Conservation (phyloP, 305 asterid genomes). For the Rubia peregrina region DNA sequence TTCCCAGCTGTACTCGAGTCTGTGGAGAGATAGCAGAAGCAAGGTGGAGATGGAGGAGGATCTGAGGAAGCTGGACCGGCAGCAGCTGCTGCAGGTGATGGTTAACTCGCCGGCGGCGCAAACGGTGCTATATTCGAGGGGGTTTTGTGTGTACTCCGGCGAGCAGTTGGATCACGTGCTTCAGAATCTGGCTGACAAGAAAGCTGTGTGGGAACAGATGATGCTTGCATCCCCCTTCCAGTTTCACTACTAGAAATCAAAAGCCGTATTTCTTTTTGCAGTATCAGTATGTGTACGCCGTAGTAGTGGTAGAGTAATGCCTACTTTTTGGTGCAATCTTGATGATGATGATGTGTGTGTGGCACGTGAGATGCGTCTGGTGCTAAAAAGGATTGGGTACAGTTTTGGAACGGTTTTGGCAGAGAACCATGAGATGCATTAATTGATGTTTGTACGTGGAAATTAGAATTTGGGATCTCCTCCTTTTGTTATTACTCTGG, state of each 20-base stretch:
- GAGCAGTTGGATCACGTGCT: constrained; percentile 24
- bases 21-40: not conserved
- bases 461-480: too few species aligned
- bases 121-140: constrained; percentile 40
- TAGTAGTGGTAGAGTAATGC: not conserved
- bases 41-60: constrained; percentile 15
- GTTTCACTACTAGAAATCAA: not conserved
- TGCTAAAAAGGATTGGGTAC: not conserved
- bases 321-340: not conserved
- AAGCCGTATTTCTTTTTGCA: not conserved
- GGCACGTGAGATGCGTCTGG: too few species aligned
- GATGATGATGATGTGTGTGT: not conserved
- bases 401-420: not conserved
- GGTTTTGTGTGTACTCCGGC: constrained; percentile 45
- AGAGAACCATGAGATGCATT: not conserved
- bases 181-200: constrained; percentile 34
- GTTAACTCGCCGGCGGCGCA: constrained; percentile 63
- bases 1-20: too few species aligned
- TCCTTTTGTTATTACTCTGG: too few species aligned
- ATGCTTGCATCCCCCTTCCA: constrained; percentile 16
- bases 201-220: constrained; percentile 24
- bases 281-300: not conserved
- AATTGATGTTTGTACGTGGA: not conserved
- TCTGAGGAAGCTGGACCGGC: constrained; percentile 45
- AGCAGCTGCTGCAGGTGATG: constrained; percentile 53